Percentiles rank a stretch among this genome's conserved stretches.
Conservation (phyloP, 73 alveolate genomes). For the Tetrahymena malaccensis region DNA sequence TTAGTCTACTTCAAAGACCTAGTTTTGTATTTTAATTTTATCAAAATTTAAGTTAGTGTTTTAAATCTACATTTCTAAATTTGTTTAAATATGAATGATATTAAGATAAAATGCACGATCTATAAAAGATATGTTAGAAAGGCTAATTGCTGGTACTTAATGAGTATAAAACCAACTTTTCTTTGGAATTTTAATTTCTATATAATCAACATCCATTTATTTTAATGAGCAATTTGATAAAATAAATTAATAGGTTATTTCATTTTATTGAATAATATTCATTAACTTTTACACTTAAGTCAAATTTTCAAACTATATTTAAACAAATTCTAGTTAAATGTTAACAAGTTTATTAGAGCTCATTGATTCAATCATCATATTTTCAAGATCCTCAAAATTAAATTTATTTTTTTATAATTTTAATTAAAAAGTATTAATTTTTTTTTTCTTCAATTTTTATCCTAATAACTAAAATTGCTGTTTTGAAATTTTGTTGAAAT, state of each 20-base stretch:
- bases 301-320: no score
- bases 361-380: neutral
- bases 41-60: neutral
- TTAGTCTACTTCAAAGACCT: neutral
- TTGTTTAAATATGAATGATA: no score
- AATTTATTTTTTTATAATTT: no score
- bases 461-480: neutral
- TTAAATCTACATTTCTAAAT: neutral
- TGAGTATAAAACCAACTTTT: neutral
- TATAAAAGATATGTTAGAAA: neutral
- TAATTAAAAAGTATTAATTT: no score
- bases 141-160: no score
- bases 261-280: neutral
- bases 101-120: neutral
- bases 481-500: neutral
- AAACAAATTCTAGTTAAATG: neutral
- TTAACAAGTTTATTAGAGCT: neutral
- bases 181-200: neutral
- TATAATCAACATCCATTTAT: neutral
- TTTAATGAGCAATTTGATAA: neutral
- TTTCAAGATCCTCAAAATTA: neutral
- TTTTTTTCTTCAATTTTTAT: neutral
- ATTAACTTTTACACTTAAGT: no score
- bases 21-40: neutral
- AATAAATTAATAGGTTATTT: no score